These are phyloP conservation scores for Pseudogymnoascus sp. DNA, from an alignment of 2,329 filamentous ascomycete genomes.

Conservation along the genomic window DNA sequence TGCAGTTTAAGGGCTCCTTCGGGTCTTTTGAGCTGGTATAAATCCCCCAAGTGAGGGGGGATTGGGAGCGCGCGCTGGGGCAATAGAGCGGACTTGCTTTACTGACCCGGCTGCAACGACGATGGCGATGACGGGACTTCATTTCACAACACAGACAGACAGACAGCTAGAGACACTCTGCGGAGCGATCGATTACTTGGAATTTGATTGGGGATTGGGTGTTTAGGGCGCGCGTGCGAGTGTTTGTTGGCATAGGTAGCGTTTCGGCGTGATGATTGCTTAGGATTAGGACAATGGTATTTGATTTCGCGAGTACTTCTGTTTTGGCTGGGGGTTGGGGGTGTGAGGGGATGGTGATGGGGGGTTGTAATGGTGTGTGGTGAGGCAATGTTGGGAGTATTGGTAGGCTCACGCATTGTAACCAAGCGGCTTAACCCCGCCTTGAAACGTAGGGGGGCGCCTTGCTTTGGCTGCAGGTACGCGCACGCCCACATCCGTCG, in stretches of 20 bases:
- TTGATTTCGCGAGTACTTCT: not conserved
- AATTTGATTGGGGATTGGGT: not conserved
- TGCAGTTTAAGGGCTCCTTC: slow-evolving; percentile 46
- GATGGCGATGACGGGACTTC: not conserved
- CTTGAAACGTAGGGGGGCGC: not conserved
- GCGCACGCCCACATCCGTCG: not conserved
- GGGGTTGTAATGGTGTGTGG: not conserved
- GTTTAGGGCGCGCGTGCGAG: not conserved
- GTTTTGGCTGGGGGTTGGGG: not conserved
- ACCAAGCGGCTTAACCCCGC: no score
- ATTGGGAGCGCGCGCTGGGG: not conserved
- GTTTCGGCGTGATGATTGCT: not conserved
- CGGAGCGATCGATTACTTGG: not conserved
- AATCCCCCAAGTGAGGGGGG: not conserved
- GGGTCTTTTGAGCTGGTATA: not conserved
- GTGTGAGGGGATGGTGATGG: no score
- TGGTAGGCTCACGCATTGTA: no score
- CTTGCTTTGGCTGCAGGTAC: not conserved
- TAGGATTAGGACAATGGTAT: not conserved
- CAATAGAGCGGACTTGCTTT: not conserved
- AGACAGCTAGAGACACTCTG: not conserved
- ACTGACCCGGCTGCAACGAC: not conserved
- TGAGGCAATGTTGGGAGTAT: not conserved
- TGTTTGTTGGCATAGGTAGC: not conserved
- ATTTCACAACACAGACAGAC: not conserved